phyloP scores from a whole-genome alignment of 139 green algal species.

The Deuterostichococcus epilithicus region DNA sequence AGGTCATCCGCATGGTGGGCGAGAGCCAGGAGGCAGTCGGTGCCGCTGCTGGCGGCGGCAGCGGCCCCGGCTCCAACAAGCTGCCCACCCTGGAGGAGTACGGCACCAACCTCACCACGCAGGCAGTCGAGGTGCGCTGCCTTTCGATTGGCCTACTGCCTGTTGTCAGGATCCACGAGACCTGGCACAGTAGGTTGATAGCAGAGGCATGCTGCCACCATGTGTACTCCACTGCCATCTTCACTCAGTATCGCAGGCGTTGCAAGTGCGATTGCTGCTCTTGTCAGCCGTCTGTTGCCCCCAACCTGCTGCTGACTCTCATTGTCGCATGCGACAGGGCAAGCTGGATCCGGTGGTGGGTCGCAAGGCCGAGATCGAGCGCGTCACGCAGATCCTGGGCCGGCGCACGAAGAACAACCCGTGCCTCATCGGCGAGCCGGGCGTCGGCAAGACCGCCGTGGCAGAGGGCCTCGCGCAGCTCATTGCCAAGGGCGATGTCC shows the following conservation, averaged over 20 bases:
- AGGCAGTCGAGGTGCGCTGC: constrained; percentile 75
- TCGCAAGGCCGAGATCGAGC: constrained; percentile 95
- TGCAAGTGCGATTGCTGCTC: neutral
- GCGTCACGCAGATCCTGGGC: constrained; percentile 98
- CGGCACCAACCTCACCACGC: constrained; percentile 95
- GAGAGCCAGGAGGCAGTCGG: constrained; percentile 95
- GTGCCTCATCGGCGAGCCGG: constrained; percentile 97
- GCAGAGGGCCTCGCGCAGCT: constrained; percentile 95
- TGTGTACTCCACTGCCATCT: too few species aligned
- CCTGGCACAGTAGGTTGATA: too few species aligned
- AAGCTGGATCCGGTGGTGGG: constrained; percentile 98
- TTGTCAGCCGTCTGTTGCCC: neutral
- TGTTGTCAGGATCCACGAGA: neutral
- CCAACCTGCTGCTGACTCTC: neutral
- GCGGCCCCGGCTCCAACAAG: constrained; percentile 83
- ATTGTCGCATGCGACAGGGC: constrained; percentile 55
- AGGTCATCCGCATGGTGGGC: constrained; percentile 99
- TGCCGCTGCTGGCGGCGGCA: constrained; percentile 72
- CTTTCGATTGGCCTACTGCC: neutral
- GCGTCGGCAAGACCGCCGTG: constrained; percentile 98
- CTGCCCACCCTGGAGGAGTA: constrained; percentile 98
- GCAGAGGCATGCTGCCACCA: too few species aligned
- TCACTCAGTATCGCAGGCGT: neutral
- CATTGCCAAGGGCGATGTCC: constrained; percentile 91
- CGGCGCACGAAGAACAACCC: constrained; percentile 98